A percentile compares a stretch with the other conserved stretches of the same genome.
These are phyloP conservation scores for Blastobotrys robertii DNA, from an alignment of 805 yeast genomes.

Conservation along the genomic window DNA sequence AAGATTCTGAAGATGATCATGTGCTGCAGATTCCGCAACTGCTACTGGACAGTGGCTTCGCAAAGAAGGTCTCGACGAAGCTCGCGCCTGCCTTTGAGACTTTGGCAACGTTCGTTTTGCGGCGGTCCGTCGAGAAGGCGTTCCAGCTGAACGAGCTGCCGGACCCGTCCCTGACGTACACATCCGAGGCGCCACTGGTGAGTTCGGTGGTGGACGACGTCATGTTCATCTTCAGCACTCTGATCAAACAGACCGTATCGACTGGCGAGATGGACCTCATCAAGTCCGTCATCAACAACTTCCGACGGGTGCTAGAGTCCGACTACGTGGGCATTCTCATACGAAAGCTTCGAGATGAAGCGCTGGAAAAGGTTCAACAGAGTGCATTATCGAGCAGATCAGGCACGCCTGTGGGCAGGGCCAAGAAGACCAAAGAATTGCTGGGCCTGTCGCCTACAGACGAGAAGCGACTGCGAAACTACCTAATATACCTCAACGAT, in stretches of 20 bases:
- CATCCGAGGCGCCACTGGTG: conserved; percentile 48
- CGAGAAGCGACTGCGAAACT: conserved; percentile 43
- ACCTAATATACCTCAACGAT: conserved; percentile 62
- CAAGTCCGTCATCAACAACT: conserved; percentile 43
- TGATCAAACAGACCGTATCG: conserved; percentile 55
- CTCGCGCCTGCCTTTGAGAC: conserved; percentile 55
- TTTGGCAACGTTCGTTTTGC: conserved; percentile 54
- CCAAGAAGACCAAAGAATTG: background rate
- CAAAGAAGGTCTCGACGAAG: conserved; percentile 42
- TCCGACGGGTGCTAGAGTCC: conserved; percentile 50
- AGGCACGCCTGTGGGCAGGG: conserved; percentile 7
- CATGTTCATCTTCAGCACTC: conserved; percentile 58
- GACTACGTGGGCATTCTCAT: conserved; percentile 53
- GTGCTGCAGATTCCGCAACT: conserved; percentile 37
- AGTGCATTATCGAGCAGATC: conserved; percentile 10
- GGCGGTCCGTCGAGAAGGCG: conserved; percentile 75
- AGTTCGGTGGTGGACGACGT: conserved; percentile 84
- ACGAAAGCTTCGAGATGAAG: conserved; percentile 35
- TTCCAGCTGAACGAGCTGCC: conserved; percentile 73
- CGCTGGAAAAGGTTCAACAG: conserved; percentile 28
- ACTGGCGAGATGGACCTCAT: conserved; percentile 57
- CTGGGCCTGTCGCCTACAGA: conserved; percentile 23
- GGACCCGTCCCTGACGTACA: conserved; percentile 29
- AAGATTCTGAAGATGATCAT: background rate
- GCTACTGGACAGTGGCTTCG: conserved; percentile 44